Conservation (phyloP, 495 filamentous ascomycete species). For the Bacidia rubella region DNA sequence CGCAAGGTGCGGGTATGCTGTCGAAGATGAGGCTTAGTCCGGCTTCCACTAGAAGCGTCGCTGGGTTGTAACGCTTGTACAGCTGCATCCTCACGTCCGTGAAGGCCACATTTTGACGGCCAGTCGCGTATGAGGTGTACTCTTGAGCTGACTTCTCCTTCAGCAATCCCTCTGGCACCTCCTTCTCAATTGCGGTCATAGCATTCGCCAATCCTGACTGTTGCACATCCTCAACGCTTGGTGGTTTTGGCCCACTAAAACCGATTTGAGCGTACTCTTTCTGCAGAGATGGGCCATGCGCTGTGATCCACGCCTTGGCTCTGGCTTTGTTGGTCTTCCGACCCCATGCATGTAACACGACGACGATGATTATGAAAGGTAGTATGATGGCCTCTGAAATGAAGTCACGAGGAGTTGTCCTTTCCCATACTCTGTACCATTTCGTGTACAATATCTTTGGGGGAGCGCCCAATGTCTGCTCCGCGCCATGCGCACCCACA, state of each 20-base stretch:
- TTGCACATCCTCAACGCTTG: constrained; percentile 30
- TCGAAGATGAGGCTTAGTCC: constrained; percentile 67
- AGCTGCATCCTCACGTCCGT: constrained; percentile 72
- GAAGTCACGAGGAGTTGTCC: constrained; percentile 68
- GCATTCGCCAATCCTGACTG: constrained; percentile 27
- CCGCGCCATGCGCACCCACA: constrained; percentile 30
- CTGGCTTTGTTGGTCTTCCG: constrained; percentile 63
- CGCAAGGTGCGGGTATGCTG: constrained; percentile 49
- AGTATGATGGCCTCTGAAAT: constrained; percentile 73
- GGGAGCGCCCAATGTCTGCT: constrained; percentile 28
- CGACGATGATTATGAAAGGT: constrained; percentile 54
- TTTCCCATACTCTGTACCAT: constrained; percentile 96
- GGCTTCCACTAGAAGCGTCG: constrained; percentile 54
- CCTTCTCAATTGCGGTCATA: constrained; percentile 16
- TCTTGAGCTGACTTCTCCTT: constrained; percentile 76
- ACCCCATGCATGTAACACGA: constrained; percentile 73
- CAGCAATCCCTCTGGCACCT: constrained; percentile 46
- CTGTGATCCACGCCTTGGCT: constrained; percentile 66
- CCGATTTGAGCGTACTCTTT: constrained; percentile 86
- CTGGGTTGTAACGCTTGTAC: constrained; percentile 79
- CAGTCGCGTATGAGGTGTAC: constrained; percentile 82
- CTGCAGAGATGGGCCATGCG: constrained; percentile 55
- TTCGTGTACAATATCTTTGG: constrained; percentile 57
- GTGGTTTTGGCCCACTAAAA: constrained; percentile 39
- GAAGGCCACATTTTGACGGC: constrained; percentile 85